phyloP scores from a whole-genome alignment of 257 asterid species.

The Solanum pennellii region DNA sequence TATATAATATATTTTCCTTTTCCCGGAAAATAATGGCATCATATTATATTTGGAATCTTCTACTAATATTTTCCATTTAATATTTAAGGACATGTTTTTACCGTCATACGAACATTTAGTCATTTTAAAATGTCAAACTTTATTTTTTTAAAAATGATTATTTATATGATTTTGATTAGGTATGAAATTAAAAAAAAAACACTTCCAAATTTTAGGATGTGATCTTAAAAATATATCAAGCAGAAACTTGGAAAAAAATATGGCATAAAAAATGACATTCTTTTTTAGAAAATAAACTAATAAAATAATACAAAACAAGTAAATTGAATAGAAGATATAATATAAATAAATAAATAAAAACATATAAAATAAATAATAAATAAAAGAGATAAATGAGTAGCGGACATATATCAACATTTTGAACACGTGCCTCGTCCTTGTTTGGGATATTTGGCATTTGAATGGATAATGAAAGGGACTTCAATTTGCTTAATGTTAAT shows the following conservation, averaged over 20 bases:
- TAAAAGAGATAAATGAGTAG: neutral
- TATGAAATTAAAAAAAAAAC: no score
- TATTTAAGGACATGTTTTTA: neutral
- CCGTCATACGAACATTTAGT: no score
- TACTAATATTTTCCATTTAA: neutral
- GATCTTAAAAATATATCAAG: no score
- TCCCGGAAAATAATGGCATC: neutral
- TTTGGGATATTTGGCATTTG: neutral
- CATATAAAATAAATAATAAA: neutral
- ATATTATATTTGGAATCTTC: neutral
- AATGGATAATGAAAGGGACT: conserved; percentile 29
- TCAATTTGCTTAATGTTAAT: no score
- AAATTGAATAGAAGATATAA: no score
- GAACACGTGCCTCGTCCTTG: neutral
- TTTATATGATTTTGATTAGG: no score
- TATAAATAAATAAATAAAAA: no score
- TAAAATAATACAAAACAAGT: no score
- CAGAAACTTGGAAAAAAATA: no score
- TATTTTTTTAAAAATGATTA: neutral
- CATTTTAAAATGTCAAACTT: neutral
- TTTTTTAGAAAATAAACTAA: no score
- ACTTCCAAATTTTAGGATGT: no score
- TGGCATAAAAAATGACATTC: no score
- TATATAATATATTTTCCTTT: neutral
- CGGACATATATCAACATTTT: neutral